Conservation (phyloP, 257 asterid genomes). For the Paulownia fortunei region DNA sequence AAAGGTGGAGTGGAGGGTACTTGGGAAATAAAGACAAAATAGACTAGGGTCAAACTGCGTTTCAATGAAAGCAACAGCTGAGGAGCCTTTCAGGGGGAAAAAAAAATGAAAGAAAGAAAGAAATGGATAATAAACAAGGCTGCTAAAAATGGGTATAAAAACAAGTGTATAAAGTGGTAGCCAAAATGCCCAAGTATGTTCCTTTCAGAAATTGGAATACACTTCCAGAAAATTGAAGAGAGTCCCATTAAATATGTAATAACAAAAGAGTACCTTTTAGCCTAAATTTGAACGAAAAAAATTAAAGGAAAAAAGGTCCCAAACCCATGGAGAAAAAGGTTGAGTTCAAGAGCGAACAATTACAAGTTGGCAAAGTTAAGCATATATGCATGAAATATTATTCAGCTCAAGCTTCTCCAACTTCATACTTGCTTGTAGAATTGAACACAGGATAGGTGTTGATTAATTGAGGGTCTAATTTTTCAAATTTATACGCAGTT, state of each 20-base stretch:
- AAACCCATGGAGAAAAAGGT: neutral
- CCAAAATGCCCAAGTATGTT: constrained; percentile 26
- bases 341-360: too few relatives aligned
- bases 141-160: constrained; percentile 51
- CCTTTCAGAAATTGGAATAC: constrained; percentile 23
- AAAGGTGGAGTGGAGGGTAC: constrained; percentile 4
- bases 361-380: too few relatives aligned
- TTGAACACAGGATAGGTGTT: too few relatives aligned
- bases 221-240: constrained; percentile 19
- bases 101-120: neutral
- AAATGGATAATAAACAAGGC: constrained; percentile 42
- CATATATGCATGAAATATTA: neutral
- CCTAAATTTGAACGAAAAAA: constrained; percentile 11
- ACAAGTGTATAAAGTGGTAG: constrained; percentile 33
- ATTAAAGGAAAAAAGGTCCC: neutral
- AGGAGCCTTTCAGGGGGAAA: constrained; percentile 20
- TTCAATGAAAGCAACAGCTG: constrained; percentile 69
- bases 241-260: constrained; percentile 21
- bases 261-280: constrained; percentile 7
- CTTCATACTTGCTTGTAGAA: too few relatives aligned
- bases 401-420: too few relatives aligned
- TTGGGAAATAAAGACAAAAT: constrained; percentile 53
- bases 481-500: too few relatives aligned
- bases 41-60: constrained; percentile 61
- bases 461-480: too few relatives aligned